Base-by-base conservation (phyloP, 176 grass and related monocot genomes). In the Eragrostis nindensis region DNA sequence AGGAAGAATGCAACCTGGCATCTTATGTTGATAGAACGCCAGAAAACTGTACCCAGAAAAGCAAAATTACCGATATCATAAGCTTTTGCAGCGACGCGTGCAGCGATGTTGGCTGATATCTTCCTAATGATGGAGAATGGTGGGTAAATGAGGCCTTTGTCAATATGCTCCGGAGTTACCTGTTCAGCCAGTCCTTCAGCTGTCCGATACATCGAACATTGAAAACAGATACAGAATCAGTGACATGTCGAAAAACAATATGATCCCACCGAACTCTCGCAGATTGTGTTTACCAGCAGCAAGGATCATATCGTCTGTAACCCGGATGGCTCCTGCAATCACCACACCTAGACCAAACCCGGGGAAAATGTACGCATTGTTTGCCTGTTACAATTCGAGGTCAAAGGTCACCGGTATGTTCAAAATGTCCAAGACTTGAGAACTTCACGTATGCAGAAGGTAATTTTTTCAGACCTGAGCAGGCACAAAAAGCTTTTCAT, bases 341-440 rank as follows among this genome's bases (percentile, higher is more conserved):
- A 98, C 95, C 63, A 95, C 86, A 38, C 95, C 95, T 57, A 94
- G 85, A 0, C 95, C 92, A 76, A 98, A 89, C 64, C 95, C 95
- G 12, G 95, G 95, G 62, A 98, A 98, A 68, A 98, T 98, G 74
- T 95, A 95, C 25, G 95, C 95, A 80, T 98, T 98, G 86, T 98
- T 98, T 80, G 95, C 90, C 95, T 95, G 68, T 22, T 24, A 78
- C 25, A 74, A 73, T 38, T 68, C 38, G 18, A 90, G 60, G 17
- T 77, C 22, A 87, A 26, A 55, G 63, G 52, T 21, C 68, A 57
- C 29, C 52, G 26, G 63, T 25, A 87, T 53, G 49, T 73, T 89
- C 11, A 41, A 52, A 21, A 42, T 27, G 11, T 79, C 22, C 38
- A 47, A 45, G 40, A 69, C 3, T 22, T 38, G 1, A 57, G 56